Conservation (phyloP, 139 green algal species). For the Asterochloris sp. region DNA sequence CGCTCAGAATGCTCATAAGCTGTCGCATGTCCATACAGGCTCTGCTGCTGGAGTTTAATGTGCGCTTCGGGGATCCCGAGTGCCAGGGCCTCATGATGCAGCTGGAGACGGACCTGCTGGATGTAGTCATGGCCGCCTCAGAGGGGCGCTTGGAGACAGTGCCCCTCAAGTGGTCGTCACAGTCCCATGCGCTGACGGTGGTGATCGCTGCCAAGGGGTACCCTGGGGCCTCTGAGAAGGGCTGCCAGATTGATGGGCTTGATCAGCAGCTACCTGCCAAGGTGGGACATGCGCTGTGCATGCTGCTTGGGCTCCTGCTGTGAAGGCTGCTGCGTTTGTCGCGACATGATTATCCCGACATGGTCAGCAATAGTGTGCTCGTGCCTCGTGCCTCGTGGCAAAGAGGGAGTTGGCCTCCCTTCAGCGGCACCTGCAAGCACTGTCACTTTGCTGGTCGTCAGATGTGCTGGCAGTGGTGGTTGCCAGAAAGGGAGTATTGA, state of each 20-base stretch:
- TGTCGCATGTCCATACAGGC: too few species aligned
- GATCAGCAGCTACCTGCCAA: constrained; percentile 64
- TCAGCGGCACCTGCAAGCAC: background rate
- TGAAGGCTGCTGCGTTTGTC: background rate
- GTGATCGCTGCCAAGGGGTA: constrained; percentile 90
- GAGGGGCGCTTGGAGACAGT: constrained; percentile 35
- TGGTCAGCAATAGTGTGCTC: background rate
- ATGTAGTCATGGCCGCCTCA: constrained; percentile 59
- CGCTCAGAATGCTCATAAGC: too few species aligned
- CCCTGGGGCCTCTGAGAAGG: constrained; percentile 88
- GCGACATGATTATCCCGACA: background rate
- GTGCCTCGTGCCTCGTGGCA: background rate
- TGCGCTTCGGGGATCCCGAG: constrained; percentile 97
- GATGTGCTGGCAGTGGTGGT: background rate
- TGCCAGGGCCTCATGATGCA: constrained; percentile 94
- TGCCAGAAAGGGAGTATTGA: too few species aligned
- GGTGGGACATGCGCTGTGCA: constrained; percentile 25
- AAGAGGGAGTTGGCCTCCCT: background rate
- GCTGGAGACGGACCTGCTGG: constrained; percentile 80
- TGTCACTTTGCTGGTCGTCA: too few species aligned
- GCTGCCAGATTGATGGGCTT: constrained; percentile 67
- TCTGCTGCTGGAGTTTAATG: constrained; percentile 93
- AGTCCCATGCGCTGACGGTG: constrained; percentile 74
- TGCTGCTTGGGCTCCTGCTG: background rate
- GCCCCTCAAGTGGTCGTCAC: constrained; percentile 53